These are phyloP conservation scores for Solanum hybrid DNA, from an alignment of 305 asterid species.

Conservation along the genomic window DNA sequence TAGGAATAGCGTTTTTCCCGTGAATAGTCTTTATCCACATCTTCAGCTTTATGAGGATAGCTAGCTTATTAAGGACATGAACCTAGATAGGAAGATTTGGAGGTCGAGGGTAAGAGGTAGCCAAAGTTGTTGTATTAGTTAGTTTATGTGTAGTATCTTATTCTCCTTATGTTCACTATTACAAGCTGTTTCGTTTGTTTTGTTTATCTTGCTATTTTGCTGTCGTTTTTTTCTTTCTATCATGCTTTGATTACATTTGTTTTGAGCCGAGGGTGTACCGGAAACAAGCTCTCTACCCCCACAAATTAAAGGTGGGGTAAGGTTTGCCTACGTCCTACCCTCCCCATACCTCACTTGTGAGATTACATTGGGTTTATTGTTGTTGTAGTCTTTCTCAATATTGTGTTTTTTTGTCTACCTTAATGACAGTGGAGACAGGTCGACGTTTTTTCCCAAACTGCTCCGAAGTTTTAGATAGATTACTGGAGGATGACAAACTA, in stretches of 20 bases:
- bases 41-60: neutral
- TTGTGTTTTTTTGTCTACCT: neutral
- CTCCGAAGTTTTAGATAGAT: conserved; percentile 64
- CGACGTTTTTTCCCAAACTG: conserved; percentile 78
- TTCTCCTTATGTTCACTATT: neutral
- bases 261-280: neutral
- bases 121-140: neutral
- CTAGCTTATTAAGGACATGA: neutral
- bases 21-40: neutral
- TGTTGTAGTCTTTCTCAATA: neutral
- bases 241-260: neutral
- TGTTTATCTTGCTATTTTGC: neutral
- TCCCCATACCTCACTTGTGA: neutral
- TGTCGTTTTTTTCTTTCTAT: neutral
- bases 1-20: neutral
- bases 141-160: neutral
- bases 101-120: neutral
- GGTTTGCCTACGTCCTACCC: neutral
- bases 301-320: neutral
- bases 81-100: neutral
- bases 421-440: conserved; percentile 60
- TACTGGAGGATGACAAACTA: conserved; percentile 56
- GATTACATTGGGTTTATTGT: neutral
- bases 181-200: neutral
- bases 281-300: neutral